Base-by-base conservation (phyloP, 2,329 filamentous ascomycete genomes). In the Colletotrichum tabaci region DNA sequence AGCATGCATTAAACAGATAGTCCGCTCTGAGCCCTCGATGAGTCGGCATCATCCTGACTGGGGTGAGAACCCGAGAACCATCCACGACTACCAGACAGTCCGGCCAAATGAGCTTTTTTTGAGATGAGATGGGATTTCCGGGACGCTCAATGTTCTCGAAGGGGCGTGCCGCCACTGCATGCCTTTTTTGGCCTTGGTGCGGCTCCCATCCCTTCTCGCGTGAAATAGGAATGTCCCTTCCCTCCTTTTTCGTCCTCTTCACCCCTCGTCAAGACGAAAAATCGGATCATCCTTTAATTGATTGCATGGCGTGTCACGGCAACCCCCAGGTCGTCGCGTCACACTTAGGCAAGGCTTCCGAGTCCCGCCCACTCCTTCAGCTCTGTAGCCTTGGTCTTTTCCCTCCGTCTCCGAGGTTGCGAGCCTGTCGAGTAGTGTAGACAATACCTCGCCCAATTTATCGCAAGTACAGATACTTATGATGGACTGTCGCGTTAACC, bases 51-150 rank as follows among this genome's bases (percentile, higher is more conserved):
- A 35, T 38, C 23, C 38, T 50, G 15, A 23, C 35, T 23, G 35
- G 64, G 52, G 23, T 42, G 56, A 38, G 21, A 61, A 38, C 23
- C 18, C 16, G 21, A 15, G 21, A n/a, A 35, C 47, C n/a, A 38
- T 60, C 61, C 46, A n/a, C 15, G 46, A 53, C 61, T 40, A n/a
- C n/a, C 47, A 18, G 40, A 38, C 53, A n/a, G 30, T 30, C 50
- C 53, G 46, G 53, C 62, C 35, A 38, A 53, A 47, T 52, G 35
- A 46, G 35, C 35, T 38, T 38, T 38, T 38, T 30, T 46, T 47
- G 61, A 57, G 50, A 67, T 44, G 44, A 46, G 52, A 60, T 69
- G 61, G 61, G 66, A 40, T 58, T 60, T 47, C 16, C n/a, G 46
- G 52, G 12, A 42, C 9, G 42, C 44, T 10, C 50, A 26, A 10